Evolutionary conservation across 2,329 filamentous ascomycete species (phyloP).

Genomic region (Colletotrichum karsti): DNA sequence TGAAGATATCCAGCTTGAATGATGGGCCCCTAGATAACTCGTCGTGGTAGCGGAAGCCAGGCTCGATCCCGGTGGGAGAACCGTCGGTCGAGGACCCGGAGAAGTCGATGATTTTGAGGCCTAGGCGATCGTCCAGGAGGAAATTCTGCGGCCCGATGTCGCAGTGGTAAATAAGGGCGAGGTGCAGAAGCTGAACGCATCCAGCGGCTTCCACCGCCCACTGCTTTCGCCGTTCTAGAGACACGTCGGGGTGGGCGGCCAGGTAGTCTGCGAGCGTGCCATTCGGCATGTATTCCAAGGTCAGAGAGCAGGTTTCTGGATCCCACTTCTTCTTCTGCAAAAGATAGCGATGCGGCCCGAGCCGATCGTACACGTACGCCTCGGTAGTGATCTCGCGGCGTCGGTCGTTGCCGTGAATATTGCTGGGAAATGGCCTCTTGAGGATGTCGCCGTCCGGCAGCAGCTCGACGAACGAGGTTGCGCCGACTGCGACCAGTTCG

Average conservation of each 20-base stretch:
- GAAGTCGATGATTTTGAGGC: conserved; percentile 17
- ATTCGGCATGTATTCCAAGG: conserved; percentile 3
- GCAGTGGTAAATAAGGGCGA: neutral
- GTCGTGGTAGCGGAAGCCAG: neutral
- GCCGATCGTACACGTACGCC: conserved; percentile 2
- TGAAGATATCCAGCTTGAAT: conserved; percentile 5
- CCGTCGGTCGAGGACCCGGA: neutral
- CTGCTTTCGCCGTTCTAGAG: neutral
- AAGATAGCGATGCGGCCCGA: neutral
- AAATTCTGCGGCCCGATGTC: conserved; percentile 2
- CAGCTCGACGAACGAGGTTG: conserved; percentile 3
- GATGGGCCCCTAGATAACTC: neutral
- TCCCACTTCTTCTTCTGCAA: neutral
- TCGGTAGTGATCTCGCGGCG: conserved; percentile 1
- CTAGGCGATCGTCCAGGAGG: neutral
- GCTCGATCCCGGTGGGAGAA: neutral
- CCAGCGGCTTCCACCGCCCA: neutral
- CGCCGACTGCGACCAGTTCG: neutral
- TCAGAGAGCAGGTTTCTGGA: neutral
- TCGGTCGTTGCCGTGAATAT: neutral
- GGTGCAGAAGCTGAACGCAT: neutral
- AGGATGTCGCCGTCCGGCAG: neutral
- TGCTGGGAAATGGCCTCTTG: conserved; percentile 6
- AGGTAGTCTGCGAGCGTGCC: conserved; percentile 8
- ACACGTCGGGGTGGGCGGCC: neutral